Evolutionary conservation across 2,329 filamentous ascomycete species (phyloP).

Genomic region (Cladophialophora immunda): DNA sequence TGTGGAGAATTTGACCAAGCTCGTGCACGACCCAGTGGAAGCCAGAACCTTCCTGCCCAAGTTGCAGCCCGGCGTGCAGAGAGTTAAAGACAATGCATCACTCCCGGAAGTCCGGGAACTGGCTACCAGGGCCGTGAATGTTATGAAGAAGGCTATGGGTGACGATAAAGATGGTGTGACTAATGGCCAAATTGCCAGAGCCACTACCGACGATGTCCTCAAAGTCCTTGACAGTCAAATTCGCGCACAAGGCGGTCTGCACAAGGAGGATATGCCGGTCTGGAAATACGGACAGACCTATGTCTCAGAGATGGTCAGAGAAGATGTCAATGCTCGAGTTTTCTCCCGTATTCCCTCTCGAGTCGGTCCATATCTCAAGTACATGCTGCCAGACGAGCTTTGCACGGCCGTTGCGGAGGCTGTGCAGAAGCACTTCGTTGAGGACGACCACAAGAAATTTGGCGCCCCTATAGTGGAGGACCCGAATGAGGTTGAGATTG

Average conservation of each 20-base stretch:
- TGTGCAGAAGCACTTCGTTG: constrained; percentile 79
- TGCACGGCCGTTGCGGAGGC: constrained; percentile 73
- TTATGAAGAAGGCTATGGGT: constrained; percentile 94
- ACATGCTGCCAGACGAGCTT: constrained; percentile 70
- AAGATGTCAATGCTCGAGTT: constrained; percentile 85
- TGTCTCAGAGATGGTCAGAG: constrained; percentile 82
- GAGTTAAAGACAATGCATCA: constrained; percentile 85
- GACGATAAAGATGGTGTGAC: constrained; percentile 70
- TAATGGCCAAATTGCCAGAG: constrained; percentile 67
- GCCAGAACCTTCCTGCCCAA: constrained; percentile 95
- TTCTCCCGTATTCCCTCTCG: constrained; percentile 74
- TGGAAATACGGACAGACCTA: constrained; percentile 76
- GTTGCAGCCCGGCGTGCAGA: constrained; percentile 90
- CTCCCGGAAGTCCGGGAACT: constrained; percentile 94
- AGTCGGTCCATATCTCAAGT: constrained; percentile 77
- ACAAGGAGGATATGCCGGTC: constrained; percentile 67
- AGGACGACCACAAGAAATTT: constrained; percentile 86
- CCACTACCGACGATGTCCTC: constrained; percentile 75
- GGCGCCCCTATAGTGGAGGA: constrained; percentile 86
- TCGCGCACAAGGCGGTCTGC: constrained; percentile 71
- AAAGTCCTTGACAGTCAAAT: constrained; percentile 79
- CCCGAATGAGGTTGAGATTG: constrained; percentile 92
- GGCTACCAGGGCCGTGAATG: constrained; percentile 79
- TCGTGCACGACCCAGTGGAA: constrained; percentile 95
- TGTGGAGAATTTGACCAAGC: constrained; percentile 96